These are phyloP conservation scores for Rhododendron vialii DNA, from an alignment of 148 eudicot genomes.

Conservation along the genomic window DNA sequence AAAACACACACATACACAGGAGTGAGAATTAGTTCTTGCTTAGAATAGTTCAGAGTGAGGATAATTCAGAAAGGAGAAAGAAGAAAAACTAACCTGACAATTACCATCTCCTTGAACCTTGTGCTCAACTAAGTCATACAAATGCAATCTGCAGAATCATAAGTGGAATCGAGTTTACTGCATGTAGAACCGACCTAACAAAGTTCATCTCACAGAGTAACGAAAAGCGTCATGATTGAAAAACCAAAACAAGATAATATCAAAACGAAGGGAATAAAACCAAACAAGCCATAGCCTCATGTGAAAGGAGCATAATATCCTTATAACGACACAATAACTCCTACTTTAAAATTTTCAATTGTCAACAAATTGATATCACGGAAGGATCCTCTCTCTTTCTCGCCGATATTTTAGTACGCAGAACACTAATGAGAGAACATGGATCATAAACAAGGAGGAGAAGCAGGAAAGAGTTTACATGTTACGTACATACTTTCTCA, in stretches of 20 bases:
- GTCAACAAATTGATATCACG: neutral
- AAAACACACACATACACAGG: neutral
- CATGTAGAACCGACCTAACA: neutral
- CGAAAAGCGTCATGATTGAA: constrained; percentile 1
- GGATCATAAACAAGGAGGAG: neutral
- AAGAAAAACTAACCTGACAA: constrained; percentile 65
- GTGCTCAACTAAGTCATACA: constrained; percentile 83
- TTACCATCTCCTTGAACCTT: constrained; percentile 95
- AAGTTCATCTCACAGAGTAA: neutral
- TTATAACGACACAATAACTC: neutral
- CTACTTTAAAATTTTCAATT: neutral
- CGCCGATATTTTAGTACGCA: neutral
- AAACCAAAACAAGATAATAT: neutral
- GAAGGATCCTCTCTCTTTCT: neutral
- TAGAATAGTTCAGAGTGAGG: neutral
- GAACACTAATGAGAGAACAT: neutral
- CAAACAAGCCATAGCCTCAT: constrained; percentile 10
- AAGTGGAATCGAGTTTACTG: constrained; percentile 18
- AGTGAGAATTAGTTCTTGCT: neutral
- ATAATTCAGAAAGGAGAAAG: neutral
- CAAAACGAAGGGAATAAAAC: neutral
- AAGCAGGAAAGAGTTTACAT: neutral
- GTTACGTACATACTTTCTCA: no score
- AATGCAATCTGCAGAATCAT: constrained; percentile 65
- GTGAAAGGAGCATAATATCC: constrained; percentile 3